A percentile compares a stretch with the other conserved stretches of the same genome.
Conservation (phyloP, 225 moss, liverwort and hornwort genomes). For the Sphagnum tenellum region DNA sequence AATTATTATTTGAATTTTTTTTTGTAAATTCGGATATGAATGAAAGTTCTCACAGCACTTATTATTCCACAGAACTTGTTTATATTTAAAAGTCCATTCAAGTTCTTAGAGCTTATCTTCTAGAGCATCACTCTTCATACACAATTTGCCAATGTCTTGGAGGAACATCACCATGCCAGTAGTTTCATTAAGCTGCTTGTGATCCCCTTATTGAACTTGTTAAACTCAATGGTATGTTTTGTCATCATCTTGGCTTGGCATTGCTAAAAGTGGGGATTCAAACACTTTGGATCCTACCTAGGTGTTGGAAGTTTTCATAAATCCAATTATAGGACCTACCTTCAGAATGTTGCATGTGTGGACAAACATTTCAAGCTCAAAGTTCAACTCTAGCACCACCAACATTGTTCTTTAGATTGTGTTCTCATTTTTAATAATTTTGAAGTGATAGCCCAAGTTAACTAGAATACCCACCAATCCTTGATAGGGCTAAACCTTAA, state of each 20-base stretch:
- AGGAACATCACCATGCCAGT: not conserved
- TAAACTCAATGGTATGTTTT: not conserved
- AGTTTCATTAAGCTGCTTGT: too few species aligned
- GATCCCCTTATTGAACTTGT: not conserved
- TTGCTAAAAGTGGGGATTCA: too few species aligned
- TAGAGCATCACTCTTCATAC: constrained; percentile 29
- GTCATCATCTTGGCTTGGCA: too few species aligned
- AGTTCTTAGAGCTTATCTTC: constrained; percentile 45
- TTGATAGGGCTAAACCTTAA: not conserved
- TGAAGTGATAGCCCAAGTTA: too few species aligned
- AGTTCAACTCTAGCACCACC: constrained; percentile 81
- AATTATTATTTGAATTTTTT: too few species aligned
- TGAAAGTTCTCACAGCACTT: not conserved
- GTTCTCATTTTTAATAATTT: not conserved
- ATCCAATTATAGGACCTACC: constrained; percentile 23
- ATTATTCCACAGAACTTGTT: not conserved
- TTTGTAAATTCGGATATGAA: not conserved
- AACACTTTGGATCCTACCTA: too few species aligned
- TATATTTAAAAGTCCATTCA: constrained; percentile 47
- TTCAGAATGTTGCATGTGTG: constrained; percentile 54
- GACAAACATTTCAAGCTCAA: constrained; percentile 56
- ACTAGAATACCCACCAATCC: too few species aligned
- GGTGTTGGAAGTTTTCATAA: not conserved
- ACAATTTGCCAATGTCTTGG: constrained; percentile 43
- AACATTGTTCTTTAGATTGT: constrained; percentile 97